phyloP scores from a whole-genome alignment of 2,329 filamentous ascomycete genomes.

The Aspergillus aculeatinus region DNA sequence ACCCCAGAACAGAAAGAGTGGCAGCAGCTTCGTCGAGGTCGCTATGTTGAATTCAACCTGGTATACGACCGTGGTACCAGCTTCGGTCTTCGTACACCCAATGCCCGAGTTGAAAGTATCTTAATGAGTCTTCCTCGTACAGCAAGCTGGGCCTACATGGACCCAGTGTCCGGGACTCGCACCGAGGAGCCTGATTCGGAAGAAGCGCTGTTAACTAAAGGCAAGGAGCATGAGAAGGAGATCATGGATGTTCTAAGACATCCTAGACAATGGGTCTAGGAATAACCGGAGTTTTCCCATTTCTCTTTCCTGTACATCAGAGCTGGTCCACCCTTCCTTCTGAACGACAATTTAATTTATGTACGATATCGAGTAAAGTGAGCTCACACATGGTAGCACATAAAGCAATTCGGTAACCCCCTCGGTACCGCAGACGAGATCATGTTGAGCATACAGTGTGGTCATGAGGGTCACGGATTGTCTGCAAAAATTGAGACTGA shows the following conservation, averaged over 20 bases:
- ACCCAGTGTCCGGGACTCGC: constrained; percentile 53
- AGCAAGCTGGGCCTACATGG: constrained; percentile 95
- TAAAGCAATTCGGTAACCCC: no score
- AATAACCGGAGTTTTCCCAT: not conserved
- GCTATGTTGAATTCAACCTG: constrained; percentile 98
- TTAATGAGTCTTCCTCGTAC: constrained; percentile 94
- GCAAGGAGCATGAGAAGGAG: constrained; percentile 63
- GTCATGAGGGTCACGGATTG: no score
- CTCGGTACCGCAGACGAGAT: no score
- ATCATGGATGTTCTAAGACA: constrained; percentile 69
- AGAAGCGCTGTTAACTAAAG: constrained; percentile 34
- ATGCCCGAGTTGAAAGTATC: constrained; percentile 90
- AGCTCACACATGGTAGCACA: no score
- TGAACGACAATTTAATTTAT: no score
- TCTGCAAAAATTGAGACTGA: no score
- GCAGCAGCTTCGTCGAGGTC: constrained; percentile 92
- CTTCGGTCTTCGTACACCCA: constrained; percentile 91
- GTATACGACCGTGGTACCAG: constrained; percentile 94
- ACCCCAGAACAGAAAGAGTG: constrained; percentile 85
- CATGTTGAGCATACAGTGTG: no score
- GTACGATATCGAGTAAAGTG: no score
- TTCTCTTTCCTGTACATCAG: not conserved
- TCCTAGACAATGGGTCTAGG: constrained; percentile 61
- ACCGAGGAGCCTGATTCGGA: constrained; percentile 51
- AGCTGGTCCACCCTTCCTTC: not conserved